Evolutionary conservation across 129 eudicot genomes (phyloP).

Genomic region (Arctium minus): DNA sequence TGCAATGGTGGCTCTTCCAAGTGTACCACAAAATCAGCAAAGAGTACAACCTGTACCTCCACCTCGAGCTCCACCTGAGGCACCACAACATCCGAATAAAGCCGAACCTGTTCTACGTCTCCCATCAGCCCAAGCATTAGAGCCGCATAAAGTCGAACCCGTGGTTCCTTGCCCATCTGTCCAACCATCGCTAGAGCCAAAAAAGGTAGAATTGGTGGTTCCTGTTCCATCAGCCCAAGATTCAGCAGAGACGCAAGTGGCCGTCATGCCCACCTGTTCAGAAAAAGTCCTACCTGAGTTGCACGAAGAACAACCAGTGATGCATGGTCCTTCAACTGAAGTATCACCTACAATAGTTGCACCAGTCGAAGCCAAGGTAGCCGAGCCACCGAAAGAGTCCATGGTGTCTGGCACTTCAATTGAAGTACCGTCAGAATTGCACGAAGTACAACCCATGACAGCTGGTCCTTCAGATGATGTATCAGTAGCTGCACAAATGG

Average conservation of each 20-base stretch:
- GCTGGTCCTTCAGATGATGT: conserved; percentile 1
- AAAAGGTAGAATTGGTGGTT: neutral
- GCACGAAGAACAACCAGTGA: neutral
- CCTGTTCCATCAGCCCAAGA: conserved; percentile 6
- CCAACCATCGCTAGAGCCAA: neutral
- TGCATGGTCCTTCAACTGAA: neutral
- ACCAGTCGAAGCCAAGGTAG: neutral
- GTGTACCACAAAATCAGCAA: conserved; percentile 25
- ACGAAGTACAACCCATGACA: conserved; percentile 22
- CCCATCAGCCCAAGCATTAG: neutral
- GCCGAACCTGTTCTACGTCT: neutral
- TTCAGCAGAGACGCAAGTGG: neutral
- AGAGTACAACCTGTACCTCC: conserved; percentile 19
- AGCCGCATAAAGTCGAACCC: conserved; percentile 1
- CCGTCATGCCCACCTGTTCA: neutral
- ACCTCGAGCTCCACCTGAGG: neutral
- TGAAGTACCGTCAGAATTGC: conserved; percentile 21
- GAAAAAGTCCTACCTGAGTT: neutral
- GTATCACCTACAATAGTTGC: neutral
- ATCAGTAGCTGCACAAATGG: neutral
- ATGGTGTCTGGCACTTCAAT: neutral
- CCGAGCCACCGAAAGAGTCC: neutral
- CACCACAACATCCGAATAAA: neutral
- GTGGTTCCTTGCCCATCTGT: conserved; percentile 1
- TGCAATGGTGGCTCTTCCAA: neutral